These are phyloP conservation scores for Trametopsis cervina DNA, from an alignment of 768 basidiomycete species.

Conservation along the genomic window DNA sequence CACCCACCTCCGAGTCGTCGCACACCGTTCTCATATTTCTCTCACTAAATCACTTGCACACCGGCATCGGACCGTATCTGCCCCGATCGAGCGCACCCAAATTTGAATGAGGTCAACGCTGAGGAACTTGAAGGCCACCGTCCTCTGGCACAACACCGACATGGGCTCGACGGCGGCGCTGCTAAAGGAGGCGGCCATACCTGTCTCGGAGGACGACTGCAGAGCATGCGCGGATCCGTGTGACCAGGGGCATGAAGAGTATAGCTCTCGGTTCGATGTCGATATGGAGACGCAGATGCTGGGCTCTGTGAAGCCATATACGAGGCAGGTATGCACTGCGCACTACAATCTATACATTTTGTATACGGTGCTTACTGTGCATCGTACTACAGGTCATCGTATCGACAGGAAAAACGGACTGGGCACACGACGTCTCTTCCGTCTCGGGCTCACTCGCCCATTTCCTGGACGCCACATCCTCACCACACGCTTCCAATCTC, in stretches of 20 bases:
- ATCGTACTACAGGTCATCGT: conserved; percentile 58
- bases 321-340: conserved; percentile 55
- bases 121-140: conserved; percentile 21
- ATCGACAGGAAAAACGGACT: conserved; percentile 86
- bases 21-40: too few species aligned
- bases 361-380: neutral
- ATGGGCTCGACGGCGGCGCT: conserved; percentile 37
- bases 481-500: conserved; percentile 18
- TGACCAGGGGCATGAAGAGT: conserved; percentile 72
- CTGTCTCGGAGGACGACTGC: conserved; percentile 63
- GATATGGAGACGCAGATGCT: conserved; percentile 80
- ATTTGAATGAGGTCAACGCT: conserved; percentile 9
- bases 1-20: too few species aligned
- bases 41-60: too few species aligned
- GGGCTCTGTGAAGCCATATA: conserved; percentile 81
- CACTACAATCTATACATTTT: neutral
- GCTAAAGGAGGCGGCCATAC: conserved; percentile 53
- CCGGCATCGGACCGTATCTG: too few species aligned
- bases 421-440: conserved; percentile 75
- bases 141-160: conserved; percentile 24
- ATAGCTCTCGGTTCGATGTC: conserved; percentile 63
- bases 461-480: conserved; percentile 29
- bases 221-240: conserved; percentile 72
- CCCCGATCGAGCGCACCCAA: too few species aligned
- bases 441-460: conserved; percentile 66